phyloP scores from a whole-genome alignment of 257 asterid genomes.

The Lithospermum erythrorhizon region DNA sequence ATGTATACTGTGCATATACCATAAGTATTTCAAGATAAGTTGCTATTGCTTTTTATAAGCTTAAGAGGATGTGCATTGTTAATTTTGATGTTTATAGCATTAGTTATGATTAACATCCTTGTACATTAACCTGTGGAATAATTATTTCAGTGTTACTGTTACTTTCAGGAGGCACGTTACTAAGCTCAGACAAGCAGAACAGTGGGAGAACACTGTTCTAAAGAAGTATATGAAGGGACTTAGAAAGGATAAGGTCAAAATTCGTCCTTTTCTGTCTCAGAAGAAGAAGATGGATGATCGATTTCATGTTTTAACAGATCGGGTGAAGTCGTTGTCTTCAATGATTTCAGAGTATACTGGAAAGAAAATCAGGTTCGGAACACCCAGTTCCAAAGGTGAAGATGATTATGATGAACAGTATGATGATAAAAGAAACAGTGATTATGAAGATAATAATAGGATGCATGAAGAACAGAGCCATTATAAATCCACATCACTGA shows the following conservation, averaged over 20 bases:
- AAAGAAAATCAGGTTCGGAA: slow-evolving; percentile 45
- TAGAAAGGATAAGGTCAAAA: slow-evolving; percentile 26
- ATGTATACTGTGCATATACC: background rate
- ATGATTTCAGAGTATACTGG: slow-evolving; percentile 41
- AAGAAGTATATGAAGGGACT: slow-evolving; percentile 34
- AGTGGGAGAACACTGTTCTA: slow-evolving; percentile 31
- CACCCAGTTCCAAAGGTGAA: slow-evolving; percentile 64
- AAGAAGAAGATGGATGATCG: slow-evolving; percentile 63
- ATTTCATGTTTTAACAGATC: slow-evolving; percentile 49
- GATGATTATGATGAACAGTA: slow-evolving; percentile 36
- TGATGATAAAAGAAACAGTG: slow-evolving; percentile 32
- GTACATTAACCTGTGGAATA: background rate
- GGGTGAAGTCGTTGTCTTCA: slow-evolving; percentile 48
- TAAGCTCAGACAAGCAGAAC: slow-evolving; percentile 34
- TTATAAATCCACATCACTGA: slow-evolving; percentile 23
- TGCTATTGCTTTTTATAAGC: background rate
- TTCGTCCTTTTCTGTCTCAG: slow-evolving; percentile 40
- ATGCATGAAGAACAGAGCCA: slow-evolving; percentile 17
- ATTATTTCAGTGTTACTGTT: slow-evolving; percentile 15
- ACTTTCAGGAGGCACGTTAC: slow-evolving; percentile 43
- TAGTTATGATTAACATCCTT: background rate
- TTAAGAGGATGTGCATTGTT: too few relatives aligned
- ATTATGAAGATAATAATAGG: slow-evolving; percentile 22
- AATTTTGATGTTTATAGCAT: too few relatives aligned
- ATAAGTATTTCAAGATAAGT: background rate